Percentiles rank a stretch among this genome's conserved stretches.
phyloP scores from a whole-genome alignment of 495 filamentous ascomycete species.

The Aspergillus nanangensis region DNA sequence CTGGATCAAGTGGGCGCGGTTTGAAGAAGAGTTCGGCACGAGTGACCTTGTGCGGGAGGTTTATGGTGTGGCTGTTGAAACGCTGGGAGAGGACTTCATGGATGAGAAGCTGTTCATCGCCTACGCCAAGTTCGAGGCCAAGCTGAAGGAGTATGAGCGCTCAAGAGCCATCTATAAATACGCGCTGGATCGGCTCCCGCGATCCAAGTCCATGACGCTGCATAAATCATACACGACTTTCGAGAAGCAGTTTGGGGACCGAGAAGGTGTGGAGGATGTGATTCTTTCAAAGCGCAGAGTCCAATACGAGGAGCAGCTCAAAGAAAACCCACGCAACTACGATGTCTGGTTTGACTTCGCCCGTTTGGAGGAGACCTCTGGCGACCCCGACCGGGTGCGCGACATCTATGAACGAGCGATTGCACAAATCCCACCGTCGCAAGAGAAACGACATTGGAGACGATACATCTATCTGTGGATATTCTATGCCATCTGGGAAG shows the following conservation, averaged over 20 bases:
- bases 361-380: constrained; percentile 78
- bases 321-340: constrained; percentile 91
- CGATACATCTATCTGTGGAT: constrained; percentile 97
- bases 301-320: constrained; percentile 91
- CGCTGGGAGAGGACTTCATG: constrained; percentile 91
- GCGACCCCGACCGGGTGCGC: constrained; percentile 74
- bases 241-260: constrained; percentile 96
- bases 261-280: constrained; percentile 91
- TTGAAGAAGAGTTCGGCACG: constrained; percentile 92
- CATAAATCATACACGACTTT: constrained; percentile 96
- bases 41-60: constrained; percentile 90
- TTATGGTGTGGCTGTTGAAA: constrained; percentile 83
- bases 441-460: constrained; percentile 96
- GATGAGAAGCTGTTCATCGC: constrained; percentile 93
- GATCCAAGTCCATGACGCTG: constrained; percentile 76
- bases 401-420: constrained; percentile 96
- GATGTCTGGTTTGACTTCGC: constrained; percentile 97
- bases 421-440: constrained; percentile 89
- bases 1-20: constrained; percentile 98
- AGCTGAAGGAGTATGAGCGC: constrained; percentile 90
- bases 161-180: constrained; percentile 97
- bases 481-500: constrained; percentile 95
- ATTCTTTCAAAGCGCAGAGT: constrained; percentile 89
- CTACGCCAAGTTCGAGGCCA: constrained; percentile 88
- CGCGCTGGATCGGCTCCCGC: constrained; percentile 83